Evolutionary conservation across 2,329 filamentous ascomycete species (phyloP), one percentile per base, ranked within the genome.

Genomic region (Conoideocrella luteorostrata): DNA sequence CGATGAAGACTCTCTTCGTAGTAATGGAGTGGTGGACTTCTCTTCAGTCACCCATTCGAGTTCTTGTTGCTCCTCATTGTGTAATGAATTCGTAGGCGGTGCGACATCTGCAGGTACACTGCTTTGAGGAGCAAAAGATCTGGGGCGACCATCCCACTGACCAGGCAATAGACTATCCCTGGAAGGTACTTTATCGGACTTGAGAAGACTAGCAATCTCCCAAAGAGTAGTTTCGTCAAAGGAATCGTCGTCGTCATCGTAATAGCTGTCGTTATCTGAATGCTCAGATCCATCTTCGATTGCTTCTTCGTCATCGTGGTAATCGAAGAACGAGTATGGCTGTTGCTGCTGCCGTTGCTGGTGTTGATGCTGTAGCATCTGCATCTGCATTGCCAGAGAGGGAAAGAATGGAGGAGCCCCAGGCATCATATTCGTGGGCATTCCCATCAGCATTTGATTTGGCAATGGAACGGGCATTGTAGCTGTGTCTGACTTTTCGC

Each of bases 171-270:
- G 57, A 52, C 72, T 79, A 33, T 72, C 55, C 50, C 67, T 72
- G 11, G 75, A 74, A 4, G 75, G 74, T 4, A 79, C 60, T 39
- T 71, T 58, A 44, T 72, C 69, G 2, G 71, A 66, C 56, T 74
- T 71, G 10, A 82, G 64, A 32, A 82, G 64, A 47, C 66, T 78
- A 46, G 78, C 78, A 60, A 83, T 82, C 55, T 82, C 78, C 75
- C 77, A 81, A 21, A 82, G 62, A 1, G 77, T 82, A 9, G 65
- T 72, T 61, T 82, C 78, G 47, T 82, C 78, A 49, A 82, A 80
- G 18, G 69, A 71, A 15, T 61, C 56, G 15, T 63, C 63, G 18
- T 58, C 56, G 6, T 60, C 58, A 2, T 60, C 61, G 24, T 47
- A 32, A 33, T 54, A 59, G 38, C 64, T 63, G 23, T 64, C 61